Evolutionary conservation across 2,329 filamentous ascomycete species (phyloP), one percentile per base, ranked within the genome.

Genomic region (Graphilbum sp.): DNA sequence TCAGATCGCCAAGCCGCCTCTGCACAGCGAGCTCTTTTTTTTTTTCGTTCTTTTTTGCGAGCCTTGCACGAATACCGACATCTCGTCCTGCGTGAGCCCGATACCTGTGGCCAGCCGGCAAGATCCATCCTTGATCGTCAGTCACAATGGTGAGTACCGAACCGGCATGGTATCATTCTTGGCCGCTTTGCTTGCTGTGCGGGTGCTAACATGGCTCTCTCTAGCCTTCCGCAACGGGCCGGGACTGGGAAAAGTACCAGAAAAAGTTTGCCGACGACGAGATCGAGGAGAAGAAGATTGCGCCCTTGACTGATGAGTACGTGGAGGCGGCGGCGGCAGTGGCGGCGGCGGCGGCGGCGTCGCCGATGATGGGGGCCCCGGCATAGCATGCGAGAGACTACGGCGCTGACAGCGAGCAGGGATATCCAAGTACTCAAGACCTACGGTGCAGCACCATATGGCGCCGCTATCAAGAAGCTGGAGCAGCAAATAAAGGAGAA

Each of bases 401-500:
- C 16, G 2, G n/a, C 38, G 44, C 54, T 58, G 46, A 44, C 46
- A 41, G 37, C 51, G 44, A 46, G n/a, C n/a, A 96, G 88, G 68
- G 90, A 98, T 67, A 98, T 98, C 53, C 87, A 95, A 66, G 90
- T 98, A 48, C 75, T 98, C 51, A 98, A 96, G 69, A 98, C 90
- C 45, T 98, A 98, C 61, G 92, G 92, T 52, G 87, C 88, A 27
- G 90, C 90, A 41, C 90, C 90, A 24, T 98, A 98, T 54, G 88
- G 85, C 48, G 79, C 84, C 35, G 80, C 85, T 43, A 67, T 98
- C 55, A 95, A 94, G 73, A 92, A 90, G 65, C 80, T 98, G 45
- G 90, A 98, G 64, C 93, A 96, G 62, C 83, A 95, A 64, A 96
- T 98, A 69, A 98, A 96, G 61, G 90, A 98, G 60, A 93, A 93